phyloP scores from a whole-genome alignment of 768 basidiomycete genomes.

The Boletus sp. region DNA sequence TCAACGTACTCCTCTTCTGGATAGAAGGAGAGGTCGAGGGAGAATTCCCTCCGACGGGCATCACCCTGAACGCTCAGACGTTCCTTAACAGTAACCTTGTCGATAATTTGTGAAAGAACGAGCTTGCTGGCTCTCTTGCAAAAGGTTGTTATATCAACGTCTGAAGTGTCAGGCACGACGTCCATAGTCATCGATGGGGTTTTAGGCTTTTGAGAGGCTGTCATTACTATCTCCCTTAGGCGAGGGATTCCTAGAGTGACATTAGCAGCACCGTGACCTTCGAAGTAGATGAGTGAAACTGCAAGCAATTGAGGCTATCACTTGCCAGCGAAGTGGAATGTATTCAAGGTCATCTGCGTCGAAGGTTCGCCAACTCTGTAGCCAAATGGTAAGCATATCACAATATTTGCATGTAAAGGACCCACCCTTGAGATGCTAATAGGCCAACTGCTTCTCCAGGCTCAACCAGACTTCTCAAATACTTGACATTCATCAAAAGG shows the following conservation, averaged over 20 bases:
- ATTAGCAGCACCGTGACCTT: constrained; percentile 98
- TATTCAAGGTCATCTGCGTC: constrained; percentile 99
- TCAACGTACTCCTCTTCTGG: constrained; percentile 76
- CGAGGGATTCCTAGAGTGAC: constrained; percentile 99
- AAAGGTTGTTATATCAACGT: constrained; percentile 65
- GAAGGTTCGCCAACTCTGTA: constrained; percentile 94
- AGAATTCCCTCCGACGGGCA: constrained; percentile 75
- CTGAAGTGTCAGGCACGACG: constrained; percentile 50
- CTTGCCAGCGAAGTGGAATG: constrained; percentile 97
- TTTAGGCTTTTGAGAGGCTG: constrained; percentile 91
- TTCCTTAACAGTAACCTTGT: constrained; percentile 80
- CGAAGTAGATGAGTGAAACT: constrained; percentile 4
- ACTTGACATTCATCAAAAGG: constrained; percentile 85
- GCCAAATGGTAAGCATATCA: not conserved
- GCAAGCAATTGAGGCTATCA: constrained; percentile 1
- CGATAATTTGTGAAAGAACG: constrained; percentile 83
- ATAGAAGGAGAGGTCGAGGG: constrained; percentile 79
- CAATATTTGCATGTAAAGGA: constrained; percentile 4
- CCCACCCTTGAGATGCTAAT: constrained; percentile 93
- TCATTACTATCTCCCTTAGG: constrained; percentile 98
- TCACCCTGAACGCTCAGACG: constrained; percentile 61
- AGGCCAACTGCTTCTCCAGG: constrained; percentile 99
- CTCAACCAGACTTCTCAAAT: constrained; percentile 89
- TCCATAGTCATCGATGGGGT: constrained; percentile 96
- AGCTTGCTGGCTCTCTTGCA: constrained; percentile 87